A percentile compares a stretch with the other conserved stretches of the same genome.
These are phyloP conservation scores for Globisporangium cystogenes DNA, from an alignment of 352 stramenopile species.

Conservation along the genomic window DNA sequence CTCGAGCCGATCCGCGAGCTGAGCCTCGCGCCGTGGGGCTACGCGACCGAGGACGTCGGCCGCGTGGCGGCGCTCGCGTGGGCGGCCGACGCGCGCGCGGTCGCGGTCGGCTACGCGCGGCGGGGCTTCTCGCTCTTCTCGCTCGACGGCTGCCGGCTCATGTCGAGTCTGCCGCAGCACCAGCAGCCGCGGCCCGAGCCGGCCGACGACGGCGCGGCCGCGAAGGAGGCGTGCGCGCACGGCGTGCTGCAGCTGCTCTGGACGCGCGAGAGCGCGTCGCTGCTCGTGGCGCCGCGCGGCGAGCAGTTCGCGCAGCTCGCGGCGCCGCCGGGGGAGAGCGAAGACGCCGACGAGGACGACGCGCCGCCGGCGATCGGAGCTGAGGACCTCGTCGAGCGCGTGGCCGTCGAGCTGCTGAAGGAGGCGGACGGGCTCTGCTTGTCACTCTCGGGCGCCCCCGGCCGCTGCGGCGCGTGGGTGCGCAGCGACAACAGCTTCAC, in stretches of 20 bases:
- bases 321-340: constrained; percentile 9
- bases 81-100: constrained; percentile 46
- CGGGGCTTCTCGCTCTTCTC: constrained; percentile 79
- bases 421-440: constrained; percentile 67
- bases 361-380: constrained; percentile 1
- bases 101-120: constrained; percentile 66
- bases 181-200: constrained; percentile 41
- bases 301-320: constrained; percentile 31
- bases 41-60: constrained; percentile 43
- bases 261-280: constrained; percentile 48
- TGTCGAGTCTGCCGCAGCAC: constrained; percentile 80
- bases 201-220: constrained; percentile 7
- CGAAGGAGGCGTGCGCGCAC: constrained; percentile 57
- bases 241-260: constrained; percentile 59
- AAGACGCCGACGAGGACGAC: constrained; percentile 11
- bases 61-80: constrained; percentile 61
- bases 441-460: constrained; percentile 66
- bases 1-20: constrained; percentile 61
- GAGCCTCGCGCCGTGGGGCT: constrained; percentile 61
- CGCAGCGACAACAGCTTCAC: constrained; percentile 75
- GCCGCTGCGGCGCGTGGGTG: constrained; percentile 74
- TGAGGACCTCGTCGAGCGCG: constrained; percentile 27
- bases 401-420: constrained; percentile 52
- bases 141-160: constrained; percentile 69
- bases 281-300: constrained; percentile 57